Evolutionary conservation across 257 asterid genomes (phyloP), one percentile per base, ranked within the genome.

Genomic region (Salvia splendens): DNA sequence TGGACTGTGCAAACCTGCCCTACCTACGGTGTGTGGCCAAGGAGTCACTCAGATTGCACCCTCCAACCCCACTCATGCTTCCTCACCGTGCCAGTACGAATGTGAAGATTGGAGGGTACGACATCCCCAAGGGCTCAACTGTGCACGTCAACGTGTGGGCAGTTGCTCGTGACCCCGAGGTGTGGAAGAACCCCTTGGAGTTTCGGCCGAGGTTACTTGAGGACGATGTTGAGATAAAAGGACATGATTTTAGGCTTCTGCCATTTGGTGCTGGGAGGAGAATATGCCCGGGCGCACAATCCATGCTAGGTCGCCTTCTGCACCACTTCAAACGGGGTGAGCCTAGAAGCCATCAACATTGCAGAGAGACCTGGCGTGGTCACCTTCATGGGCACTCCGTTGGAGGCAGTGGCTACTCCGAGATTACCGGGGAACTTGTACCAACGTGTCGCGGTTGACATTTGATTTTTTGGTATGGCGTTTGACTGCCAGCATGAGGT

Each of bases 211-310:
- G 93, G 77, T 84, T 78, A 80, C 45, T 86, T 5, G 86, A 88
- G 75, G 95, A 84, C 35, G 90, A 88, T 30, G 87, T 85, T 4
- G 91, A 87, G 49, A 83, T 83, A 82, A 87, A 85, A 73, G 92
- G 95, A 6, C 88, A 82, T 7, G 93, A 88, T 65, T 83, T 64
- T 50, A 72, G 93, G 33, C 78, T 85, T 2, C 79, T 88, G 0
- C 91, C 93, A 0, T 88, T 88, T 51, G 95, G 91, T 8, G 92
- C 95, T 0, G 95, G 95, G 1, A 74, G 95, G 51, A 82, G 95
- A 42, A 81, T 85, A 0, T 89, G 95, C 41, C 89, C 95, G 0
- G 96, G 91, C 17, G 92, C 92, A 2, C 90, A 85, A 48, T 81
- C 95, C 16, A 84, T 87, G 92, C 75, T 83, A 7, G 95, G 90